A percentile compares a stretch with the other conserved stretches of the same genome.
Evolutionary conservation across 1,139 yeast species (phyloP).

Genomic region (Pneumocystis carinii): DNA sequence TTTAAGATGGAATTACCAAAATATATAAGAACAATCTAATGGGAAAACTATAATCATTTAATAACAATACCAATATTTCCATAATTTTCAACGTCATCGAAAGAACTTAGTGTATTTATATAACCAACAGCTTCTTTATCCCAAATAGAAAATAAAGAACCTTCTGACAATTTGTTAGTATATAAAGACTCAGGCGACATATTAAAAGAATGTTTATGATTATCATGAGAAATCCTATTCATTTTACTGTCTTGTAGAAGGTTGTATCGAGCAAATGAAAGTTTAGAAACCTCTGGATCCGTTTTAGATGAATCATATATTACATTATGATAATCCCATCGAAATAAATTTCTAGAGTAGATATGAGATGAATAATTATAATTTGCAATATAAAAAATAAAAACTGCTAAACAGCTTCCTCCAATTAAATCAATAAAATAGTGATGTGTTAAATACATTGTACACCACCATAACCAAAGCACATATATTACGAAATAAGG

Average conservation of each 20-base stretch:
- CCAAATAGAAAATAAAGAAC: not conserved
- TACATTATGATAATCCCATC: not conserved
- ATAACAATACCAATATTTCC: not conserved
- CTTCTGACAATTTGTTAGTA: not conserved
- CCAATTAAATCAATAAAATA: slow-evolving; percentile 46
- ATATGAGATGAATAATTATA: not conserved
- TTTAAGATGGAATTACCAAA: too few relatives aligned
- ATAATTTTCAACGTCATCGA: not conserved
- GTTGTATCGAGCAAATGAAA: not conserved
- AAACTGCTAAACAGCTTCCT: slow-evolving; percentile 37
- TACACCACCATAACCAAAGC: slow-evolving; percentile 56
- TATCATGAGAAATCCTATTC: not conserved
- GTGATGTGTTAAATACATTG: slow-evolving; percentile 59
- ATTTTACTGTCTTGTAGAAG: not conserved
- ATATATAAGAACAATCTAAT: too few relatives aligned
- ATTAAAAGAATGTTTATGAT: not conserved
- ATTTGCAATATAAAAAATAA: slow-evolving; percentile 22
- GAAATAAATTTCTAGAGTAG: not conserved
- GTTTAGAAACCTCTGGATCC: not conserved
- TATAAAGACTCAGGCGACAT: not conserved
- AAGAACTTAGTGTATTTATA: not conserved
- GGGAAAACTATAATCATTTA: not conserved
- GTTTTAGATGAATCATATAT: not conserved
- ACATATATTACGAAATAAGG: slow-evolving; percentile 24
- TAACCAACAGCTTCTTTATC: not conserved